Evolutionary conservation across 176 grass and related monocot species (phyloP).

Genomic region (Triticum monococcum): DNA sequence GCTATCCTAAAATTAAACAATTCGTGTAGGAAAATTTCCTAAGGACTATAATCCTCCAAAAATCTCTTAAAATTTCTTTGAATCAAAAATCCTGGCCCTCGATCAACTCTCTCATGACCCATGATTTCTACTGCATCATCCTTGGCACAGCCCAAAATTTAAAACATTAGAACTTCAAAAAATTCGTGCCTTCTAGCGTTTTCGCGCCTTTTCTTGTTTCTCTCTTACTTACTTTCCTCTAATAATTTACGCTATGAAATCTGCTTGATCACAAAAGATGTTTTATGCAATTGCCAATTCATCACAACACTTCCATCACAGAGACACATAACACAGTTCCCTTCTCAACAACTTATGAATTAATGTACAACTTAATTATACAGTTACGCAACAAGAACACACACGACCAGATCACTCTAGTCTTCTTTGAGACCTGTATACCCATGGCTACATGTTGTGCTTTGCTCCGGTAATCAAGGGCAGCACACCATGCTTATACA

Average conservation of each 20-base stretch:
- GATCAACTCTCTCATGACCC: neutral
- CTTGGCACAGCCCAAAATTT: neutral
- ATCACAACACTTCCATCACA: neutral
- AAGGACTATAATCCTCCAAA: neutral
- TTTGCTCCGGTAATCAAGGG: neutral
- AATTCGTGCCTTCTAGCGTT: neutral
- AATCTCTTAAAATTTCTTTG: neutral
- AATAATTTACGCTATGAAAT: neutral
- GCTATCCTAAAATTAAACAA: neutral
- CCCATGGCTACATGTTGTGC: neutral
- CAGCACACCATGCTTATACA: slow-evolving; percentile 3
- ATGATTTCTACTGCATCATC: neutral
- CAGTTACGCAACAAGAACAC: neutral
- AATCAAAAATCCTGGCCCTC: neutral
- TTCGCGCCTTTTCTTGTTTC: neutral
- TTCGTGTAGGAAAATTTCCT: neutral
- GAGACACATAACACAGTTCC: neutral
- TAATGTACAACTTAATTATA: neutral
- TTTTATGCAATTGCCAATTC: neutral
- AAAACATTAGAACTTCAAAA: neutral
- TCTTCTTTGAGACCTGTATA: neutral
- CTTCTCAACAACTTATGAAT: slow-evolving; percentile 14
- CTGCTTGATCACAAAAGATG: too few species aligned
- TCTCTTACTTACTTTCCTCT: neutral
- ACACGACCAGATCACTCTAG: neutral